Evolutionary conservation across 768 basidiomycete genomes (phyloP).

Genomic region (Pholiota molesta): DNA sequence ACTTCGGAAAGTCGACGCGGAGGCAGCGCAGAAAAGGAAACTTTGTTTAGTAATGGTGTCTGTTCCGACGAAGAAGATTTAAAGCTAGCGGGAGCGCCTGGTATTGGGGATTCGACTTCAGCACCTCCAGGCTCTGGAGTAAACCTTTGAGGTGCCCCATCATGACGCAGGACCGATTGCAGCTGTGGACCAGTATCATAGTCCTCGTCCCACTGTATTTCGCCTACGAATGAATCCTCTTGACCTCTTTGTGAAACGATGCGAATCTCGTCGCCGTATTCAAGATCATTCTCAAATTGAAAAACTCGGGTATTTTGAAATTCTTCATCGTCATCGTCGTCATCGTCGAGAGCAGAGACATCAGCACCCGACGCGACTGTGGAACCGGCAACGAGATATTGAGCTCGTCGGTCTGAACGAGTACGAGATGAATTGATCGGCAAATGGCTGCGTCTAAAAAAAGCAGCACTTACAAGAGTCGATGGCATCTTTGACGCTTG

Average conservation of each 20-base stretch:
- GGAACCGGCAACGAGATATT: slow-evolving; percentile 65
- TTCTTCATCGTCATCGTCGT: too few relatives aligned
- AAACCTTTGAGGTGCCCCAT: not conserved
- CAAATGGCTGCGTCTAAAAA: not conserved
- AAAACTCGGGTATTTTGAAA: too few relatives aligned
- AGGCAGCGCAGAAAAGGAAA: too few relatives aligned
- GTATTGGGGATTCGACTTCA: not conserved
- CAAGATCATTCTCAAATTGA: too few relatives aligned
- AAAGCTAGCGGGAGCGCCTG: too few relatives aligned
- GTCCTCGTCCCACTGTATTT: too few relatives aligned
- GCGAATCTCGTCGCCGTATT: too few relatives aligned
- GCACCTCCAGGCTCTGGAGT: not conserved
- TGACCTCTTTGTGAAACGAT: too few relatives aligned
- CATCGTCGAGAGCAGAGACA: slow-evolving; percentile 36
- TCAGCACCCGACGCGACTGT: slow-evolving; percentile 57
- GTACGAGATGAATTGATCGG: slow-evolving; percentile 5
- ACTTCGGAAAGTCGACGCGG: too few relatives aligned
- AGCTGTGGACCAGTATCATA: slow-evolving; percentile 15
- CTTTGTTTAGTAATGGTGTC: too few relatives aligned
- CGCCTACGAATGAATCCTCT: too few relatives aligned
- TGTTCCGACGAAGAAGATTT: too few relatives aligned
- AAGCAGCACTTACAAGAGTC: slow-evolving; percentile 54
- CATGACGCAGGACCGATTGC: slow-evolving; percentile 2
- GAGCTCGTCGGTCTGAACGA: slow-evolving; percentile 63
- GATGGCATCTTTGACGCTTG: slow-evolving; percentile 56